A percentile compares a stretch with the other conserved stretches of the same genome.
Evolutionary conservation across 177 flowering plant species (phyloP).

Genomic region (Vitis hybrid): DNA sequence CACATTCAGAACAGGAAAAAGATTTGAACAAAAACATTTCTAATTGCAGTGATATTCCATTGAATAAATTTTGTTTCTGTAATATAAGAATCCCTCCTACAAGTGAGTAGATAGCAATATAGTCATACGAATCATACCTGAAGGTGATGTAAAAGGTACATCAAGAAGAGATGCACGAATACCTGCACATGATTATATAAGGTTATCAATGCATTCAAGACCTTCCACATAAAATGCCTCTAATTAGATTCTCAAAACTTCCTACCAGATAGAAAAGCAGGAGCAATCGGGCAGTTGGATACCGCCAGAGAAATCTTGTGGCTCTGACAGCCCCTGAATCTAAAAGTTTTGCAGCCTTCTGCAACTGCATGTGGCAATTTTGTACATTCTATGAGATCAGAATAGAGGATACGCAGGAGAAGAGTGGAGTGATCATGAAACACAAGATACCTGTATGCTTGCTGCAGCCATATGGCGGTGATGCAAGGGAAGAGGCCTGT

Average conservation of each 20-base stretch:
- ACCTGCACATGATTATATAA: conserved; percentile 55
- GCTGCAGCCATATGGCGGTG: conserved; percentile 96
- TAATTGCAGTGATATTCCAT: no score
- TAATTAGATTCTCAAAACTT: neutral
- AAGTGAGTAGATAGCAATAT: neutral
- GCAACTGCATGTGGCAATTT: conserved; percentile 56
- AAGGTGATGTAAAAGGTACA: conserved; percentile 95
- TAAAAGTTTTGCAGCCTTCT: conserved; percentile 86
- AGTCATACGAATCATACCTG: conserved; percentile 71
- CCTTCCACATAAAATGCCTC: neutral
- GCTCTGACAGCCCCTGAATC: conserved; percentile 97
- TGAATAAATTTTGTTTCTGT: neutral
- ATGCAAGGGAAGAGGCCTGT: conserved; percentile 94
- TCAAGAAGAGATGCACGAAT: conserved; percentile 94
- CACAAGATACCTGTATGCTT: conserved; percentile 71
- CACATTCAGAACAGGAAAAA: neutral
- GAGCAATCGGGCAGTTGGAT: conserved; percentile 84
- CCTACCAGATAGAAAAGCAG: conserved; percentile 86
- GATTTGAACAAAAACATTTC: neutral
- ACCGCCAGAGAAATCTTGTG: conserved; percentile 93
- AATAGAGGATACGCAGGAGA: conserved; percentile 2
- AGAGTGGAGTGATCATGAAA: neutral
- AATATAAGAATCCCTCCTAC: neutral
- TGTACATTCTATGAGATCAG: neutral
- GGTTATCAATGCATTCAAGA: conserved; percentile 4